These are phyloP conservation scores for Penicillium flavigenum DNA, from an alignment of 495 filamentous ascomycete genomes.

Conservation along the genomic window DNA sequence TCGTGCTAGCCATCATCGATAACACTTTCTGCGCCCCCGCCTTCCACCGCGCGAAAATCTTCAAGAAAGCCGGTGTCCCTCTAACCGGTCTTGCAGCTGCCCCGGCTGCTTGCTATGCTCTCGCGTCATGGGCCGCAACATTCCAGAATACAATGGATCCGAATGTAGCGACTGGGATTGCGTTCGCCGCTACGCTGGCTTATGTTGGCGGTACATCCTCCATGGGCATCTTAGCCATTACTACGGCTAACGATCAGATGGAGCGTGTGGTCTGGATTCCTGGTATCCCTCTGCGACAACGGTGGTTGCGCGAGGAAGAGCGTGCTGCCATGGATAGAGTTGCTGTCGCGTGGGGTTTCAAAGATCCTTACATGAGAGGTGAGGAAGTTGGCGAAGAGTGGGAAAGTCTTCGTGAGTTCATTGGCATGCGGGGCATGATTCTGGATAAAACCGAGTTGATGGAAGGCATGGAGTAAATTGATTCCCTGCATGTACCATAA, in stretches of 20 bases:
- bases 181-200: constrained; percentile 74
- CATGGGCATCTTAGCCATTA: constrained; percentile 78
- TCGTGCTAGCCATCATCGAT: constrained; percentile 78
- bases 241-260: constrained; percentile 92
- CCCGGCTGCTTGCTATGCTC: constrained; percentile 67
- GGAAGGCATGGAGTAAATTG: constrained; percentile 76
- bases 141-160: constrained; percentile 74
- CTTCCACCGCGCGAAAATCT: constrained; percentile 64
- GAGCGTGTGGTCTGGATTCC: constrained; percentile 82
- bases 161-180: constrained; percentile 67
- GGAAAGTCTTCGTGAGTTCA: constrained; percentile 78
- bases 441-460: constrained; percentile 83
- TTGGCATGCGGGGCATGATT: constrained; percentile 78
- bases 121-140: constrained; percentile 54
- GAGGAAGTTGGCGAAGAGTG: constrained; percentile 91
- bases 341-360: constrained; percentile 86
- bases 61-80: constrained; percentile 52
- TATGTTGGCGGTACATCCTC: constrained; percentile 77
- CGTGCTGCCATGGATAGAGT: constrained; percentile 84
- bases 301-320: constrained; percentile 95
- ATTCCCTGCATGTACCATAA: constrained; percentile 5
- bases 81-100: constrained; percentile 53
- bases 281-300: constrained; percentile 73
- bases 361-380: constrained; percentile 71
- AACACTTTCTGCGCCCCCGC: constrained; percentile 72